Evolutionary conservation across 2,329 filamentous ascomycete genomes (phyloP), one percentile per base, ranked within the genome.

Genomic region (Talaromyces verruculosus): DNA sequence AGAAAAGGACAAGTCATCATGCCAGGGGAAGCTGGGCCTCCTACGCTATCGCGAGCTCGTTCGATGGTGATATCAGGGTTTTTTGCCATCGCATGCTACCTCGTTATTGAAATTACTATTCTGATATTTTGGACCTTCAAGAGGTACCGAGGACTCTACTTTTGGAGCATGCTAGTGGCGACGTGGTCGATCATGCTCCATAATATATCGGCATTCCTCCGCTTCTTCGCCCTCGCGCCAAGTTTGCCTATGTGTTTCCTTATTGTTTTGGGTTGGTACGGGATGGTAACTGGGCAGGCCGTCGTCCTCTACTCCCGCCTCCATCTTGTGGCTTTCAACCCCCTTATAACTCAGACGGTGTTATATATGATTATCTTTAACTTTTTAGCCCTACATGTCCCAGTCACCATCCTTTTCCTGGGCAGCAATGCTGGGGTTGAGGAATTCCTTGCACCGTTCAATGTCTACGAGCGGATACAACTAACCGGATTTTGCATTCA

Each of bases 401-500:
- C 82, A 15, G 81, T 77, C 13, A 81, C 79, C 5, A 76, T 82
- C 13, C 69, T 83, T 19, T 80, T 78, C 15, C 81, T 77, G 64
- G 80, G 79, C 39, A 76, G 74, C 49, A 81, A 81, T 67, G 60
- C 77, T 15, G 22, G 63, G 15, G 37, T 68, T 15, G 63, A 61
- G 7, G 19, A 64, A 41, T 81, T 76, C 66, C 72, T 73, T n/a
- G 65, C 64, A 3, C 77, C 75, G 5, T 83, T 81, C 70, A 78
- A 79, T 45, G 71, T 81, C 33, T 80, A 84, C 75, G 85, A 87
- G 68, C 83, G 84, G 71, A 78, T 86, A n/a, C 84, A 87, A 69
- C 82, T 87, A 71, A 83, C 82, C 7, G 77, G 84, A 17, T 87
- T 87, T 71, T 85, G 82, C 68, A 61, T 86, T 7, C 85, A 87